Evolutionary conservation across 805 yeast genomes (phyloP).

Genomic region (Nakazawaea wyomingensis): DNA sequence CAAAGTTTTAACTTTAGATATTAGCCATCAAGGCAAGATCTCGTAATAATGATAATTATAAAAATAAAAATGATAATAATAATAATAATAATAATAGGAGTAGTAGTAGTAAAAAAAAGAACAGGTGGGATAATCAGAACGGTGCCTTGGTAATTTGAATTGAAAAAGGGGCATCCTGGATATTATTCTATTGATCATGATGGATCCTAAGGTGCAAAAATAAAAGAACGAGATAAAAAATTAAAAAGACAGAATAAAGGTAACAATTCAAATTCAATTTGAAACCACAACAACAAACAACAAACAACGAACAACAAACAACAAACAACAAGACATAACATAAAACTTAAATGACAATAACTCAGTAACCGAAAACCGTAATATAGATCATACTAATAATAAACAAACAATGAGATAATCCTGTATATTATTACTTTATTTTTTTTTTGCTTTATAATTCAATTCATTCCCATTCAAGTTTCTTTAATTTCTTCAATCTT

Average conservation of each 20-base stretch:
- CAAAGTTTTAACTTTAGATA: neutral
- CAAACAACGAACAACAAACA: too few species aligned
- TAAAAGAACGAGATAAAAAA: neutral
- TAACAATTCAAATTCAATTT: neutral
- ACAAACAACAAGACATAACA: neutral
- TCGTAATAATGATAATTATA: too few species aligned
- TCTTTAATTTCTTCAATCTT: slow-evolving; percentile 5
- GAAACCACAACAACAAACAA: slow-evolving; percentile 2
- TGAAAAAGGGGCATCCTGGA: slow-evolving; percentile 13
- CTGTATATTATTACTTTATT: slow-evolving; percentile 3
- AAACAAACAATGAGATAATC: neutral
- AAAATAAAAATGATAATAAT: too few species aligned
- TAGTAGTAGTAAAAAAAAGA: too few species aligned
- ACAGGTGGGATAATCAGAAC: neutral
- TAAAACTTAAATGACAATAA: neutral
- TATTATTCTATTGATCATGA: slow-evolving; percentile 2
- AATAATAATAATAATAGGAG: too few species aligned
- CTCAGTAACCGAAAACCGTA: neutral
- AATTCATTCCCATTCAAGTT: neutral
- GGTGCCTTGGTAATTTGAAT: neutral
- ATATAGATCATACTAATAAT: neutral
- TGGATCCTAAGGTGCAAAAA: slow-evolving; percentile 1
- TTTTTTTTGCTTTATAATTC: neutral
- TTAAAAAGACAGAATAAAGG: neutral
- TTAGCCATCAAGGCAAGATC: too few species aligned